Evolutionary conservation across 2,329 filamentous ascomycete genomes (phyloP), one percentile per base, ranked within the genome.

Genomic region (Xylariaceae sp.): DNA sequence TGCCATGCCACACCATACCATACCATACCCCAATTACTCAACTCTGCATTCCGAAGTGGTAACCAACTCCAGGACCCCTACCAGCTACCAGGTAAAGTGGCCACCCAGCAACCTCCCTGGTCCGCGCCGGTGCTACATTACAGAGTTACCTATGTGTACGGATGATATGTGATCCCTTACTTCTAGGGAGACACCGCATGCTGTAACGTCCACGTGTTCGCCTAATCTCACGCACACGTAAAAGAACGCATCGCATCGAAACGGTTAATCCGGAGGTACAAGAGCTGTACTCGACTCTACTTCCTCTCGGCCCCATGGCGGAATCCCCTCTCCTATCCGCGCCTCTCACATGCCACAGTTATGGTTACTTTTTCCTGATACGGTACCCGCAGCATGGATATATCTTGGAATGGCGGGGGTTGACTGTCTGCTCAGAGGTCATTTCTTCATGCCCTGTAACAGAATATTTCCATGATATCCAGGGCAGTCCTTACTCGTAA

Each of bases 161-260:
- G 42, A 45, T 45, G 42, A 45, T 45, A 45, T 15, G 42, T 45
- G 42, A 45, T 45, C 42, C 42, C 42, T 15, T 15, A 42, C 37
- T 42, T 42, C 9, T 9, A 42, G 8, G 51, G 53, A 35, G 34
- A 45, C 58, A 60, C 53, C 49, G 53, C 58, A 60, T 60, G 48
- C 35, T 42, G 53, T 56, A 53, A 30, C 11, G 15, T 49, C 47
- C 58, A 60, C 55, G 53, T 60, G 58, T 53, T 51, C 57, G 53
- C 55, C 54, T 56, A 47, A 35, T 51, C 44, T 34, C 34, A 35
- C 13, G 5, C 37, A 18, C 42, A 47, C 9, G 1, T 47, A 54
- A 7, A 30, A 15, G 23, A 53, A 2, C 13, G 17, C 3, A 17
- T 48, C 2, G 4, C 17, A 30, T 30, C 7, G 11, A 42, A 42